Conservation (phyloP, 495 filamentous ascomycete species). For the Hypoxylon trugodes region DNA sequence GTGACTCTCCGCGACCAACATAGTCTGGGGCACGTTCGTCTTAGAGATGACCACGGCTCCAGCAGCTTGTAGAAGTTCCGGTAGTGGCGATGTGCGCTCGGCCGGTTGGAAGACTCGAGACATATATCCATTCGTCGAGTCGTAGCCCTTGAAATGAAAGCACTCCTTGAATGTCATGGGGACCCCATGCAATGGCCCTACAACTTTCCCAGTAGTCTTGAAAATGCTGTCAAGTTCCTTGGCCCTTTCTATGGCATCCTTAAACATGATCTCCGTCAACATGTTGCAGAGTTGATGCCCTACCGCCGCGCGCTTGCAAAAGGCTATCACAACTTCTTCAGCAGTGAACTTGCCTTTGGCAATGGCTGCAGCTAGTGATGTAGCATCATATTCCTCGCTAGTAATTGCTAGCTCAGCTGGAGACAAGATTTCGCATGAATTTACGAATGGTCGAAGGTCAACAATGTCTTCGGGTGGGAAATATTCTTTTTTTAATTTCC, state of each 20-base stretch:
- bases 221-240: constrained; percentile 62
- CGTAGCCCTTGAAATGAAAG: constrained; percentile 67
- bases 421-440: constrained; percentile 25
- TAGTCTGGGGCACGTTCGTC: constrained; percentile 65
- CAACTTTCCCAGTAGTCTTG: constrained; percentile 56
- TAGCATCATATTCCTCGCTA: constrained; percentile 34
- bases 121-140: constrained; percentile 67
- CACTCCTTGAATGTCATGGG: constrained; percentile 72
- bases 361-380: constrained; percentile 31
- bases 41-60: constrained; percentile 62
- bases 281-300: constrained; percentile 49
- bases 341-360: constrained; percentile 47
- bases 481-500: constrained; percentile 34
- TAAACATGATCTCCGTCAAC: constrained; percentile 72
- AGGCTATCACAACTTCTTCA: constrained; percentile 57
- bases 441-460: constrained; percentile 37
- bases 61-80: constrained; percentile 51
- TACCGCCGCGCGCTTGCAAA: constrained; percentile 56
- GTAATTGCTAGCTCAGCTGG: constrained; percentile 25
- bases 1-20: constrained; percentile 61
- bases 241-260: constrained; percentile 65
- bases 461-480: constrained; percentile 24
- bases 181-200: constrained; percentile 73
- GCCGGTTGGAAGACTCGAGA: constrained; percentile 62
- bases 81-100: constrained; percentile 44